phyloP scores from a whole-genome alignment of 768 basidiomycete genomes.

The Agaricus subrufescens region DNA sequence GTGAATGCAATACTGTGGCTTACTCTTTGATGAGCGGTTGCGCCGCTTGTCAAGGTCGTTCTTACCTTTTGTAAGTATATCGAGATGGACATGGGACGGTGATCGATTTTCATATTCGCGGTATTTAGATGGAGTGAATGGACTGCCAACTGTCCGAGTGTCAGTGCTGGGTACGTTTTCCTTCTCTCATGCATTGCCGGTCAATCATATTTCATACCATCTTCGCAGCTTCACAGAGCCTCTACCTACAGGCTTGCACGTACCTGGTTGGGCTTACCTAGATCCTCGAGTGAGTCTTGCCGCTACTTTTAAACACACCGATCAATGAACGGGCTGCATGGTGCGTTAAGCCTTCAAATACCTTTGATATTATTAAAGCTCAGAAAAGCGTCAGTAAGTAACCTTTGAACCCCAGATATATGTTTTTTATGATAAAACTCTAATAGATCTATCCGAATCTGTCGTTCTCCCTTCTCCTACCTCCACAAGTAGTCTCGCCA shows the following conservation, averaged over 20 bases:
- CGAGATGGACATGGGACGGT: no score
- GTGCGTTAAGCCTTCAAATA: slow-evolving; percentile 1
- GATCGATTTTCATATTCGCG: no score
- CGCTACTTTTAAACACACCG: no score
- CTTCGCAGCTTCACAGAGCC: slow-evolving; percentile 36
- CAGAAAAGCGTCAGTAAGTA: not conserved
- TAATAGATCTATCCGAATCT: slow-evolving; percentile 2
- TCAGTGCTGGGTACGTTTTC: not conserved
- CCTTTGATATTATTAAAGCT: slow-evolving; percentile 2
- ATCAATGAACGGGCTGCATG: not conserved
- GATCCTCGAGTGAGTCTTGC: slow-evolving; percentile 37
- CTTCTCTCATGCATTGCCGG: not conserved
- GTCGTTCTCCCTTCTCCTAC: not conserved
- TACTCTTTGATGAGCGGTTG: no score
- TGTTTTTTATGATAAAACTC: not conserved
- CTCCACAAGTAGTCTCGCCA: not conserved
- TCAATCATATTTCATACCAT: not conserved
- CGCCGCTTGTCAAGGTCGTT: no score
- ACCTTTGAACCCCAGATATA: not conserved
- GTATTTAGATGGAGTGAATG: no score
- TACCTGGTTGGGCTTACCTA: slow-evolving; percentile 63
- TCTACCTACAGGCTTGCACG: slow-evolving; percentile 43
- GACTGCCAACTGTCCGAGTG: no score
- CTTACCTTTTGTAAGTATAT: no score
- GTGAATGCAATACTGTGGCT: no score